phyloP scores from a whole-genome alignment of 164 flowering plant species.

The Vitis vinifera region DNA sequence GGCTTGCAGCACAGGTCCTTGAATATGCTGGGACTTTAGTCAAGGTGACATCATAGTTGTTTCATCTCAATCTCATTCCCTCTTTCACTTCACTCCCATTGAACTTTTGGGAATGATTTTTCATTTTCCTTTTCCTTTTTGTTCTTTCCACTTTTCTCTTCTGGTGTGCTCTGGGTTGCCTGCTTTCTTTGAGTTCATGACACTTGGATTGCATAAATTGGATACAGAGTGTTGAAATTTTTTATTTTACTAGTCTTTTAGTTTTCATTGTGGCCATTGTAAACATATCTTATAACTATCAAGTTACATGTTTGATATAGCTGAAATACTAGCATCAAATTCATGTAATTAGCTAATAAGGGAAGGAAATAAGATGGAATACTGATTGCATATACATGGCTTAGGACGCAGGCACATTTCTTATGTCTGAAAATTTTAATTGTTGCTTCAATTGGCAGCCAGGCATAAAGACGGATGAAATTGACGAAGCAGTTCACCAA shows the following conservation, averaged over 20 bases:
- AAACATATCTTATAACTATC: background rate
- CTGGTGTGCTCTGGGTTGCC: background rate
- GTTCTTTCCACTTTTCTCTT: background rate
- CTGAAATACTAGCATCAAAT: background rate
- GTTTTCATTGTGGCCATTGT: background rate
- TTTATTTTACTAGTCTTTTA: background rate
- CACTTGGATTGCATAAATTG: background rate
- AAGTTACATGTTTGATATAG: background rate
- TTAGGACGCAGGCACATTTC: background rate
- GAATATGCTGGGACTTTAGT: constrained; percentile 93
- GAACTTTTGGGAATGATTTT: background rate
- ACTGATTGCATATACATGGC: background rate
- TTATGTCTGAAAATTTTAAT: constrained; percentile 12
- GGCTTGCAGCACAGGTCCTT: constrained; percentile 92
- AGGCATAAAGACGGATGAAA: constrained; percentile 90
- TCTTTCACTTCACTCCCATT: background rate
- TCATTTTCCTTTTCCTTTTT: background rate
- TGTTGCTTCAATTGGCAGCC: constrained; percentile 71
- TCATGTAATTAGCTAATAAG: background rate
- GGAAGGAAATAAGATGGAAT: background rate
- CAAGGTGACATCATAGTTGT: constrained; percentile 49
- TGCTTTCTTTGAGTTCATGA: background rate
- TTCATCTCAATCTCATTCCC: background rate
- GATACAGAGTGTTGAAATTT: background rate
- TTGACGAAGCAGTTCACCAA: constrained; percentile 93